Base-by-base conservation (phyloP, 495 filamentous ascomycete genomes). In the Cenococcum geophilum region DNA sequence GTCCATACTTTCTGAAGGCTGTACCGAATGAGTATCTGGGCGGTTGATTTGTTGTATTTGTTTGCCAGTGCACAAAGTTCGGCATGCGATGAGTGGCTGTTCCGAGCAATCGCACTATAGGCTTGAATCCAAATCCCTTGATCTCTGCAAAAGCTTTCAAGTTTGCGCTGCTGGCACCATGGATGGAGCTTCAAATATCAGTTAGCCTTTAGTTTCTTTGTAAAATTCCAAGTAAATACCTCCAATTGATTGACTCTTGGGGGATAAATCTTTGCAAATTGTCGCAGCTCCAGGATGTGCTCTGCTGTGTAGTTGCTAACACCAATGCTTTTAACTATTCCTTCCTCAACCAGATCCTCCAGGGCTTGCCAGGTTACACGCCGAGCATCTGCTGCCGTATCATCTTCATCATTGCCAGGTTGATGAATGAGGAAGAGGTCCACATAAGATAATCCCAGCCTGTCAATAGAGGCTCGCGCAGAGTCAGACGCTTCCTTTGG, bases 381-480 rank as follows among this genome's bases (percentile, higher is more conserved):
- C 25, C 82, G 73, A 23, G 75, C 79, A n/a, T 74, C 70, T 6
- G 73, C 62, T 1, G 83, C 83, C 3, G 74, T 76, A 49, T 68
- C 76, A 22, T 49, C 45, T 49, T 16, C 45, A 49, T 22, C 20
- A 9, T 49, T 18, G 45, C 45, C 45, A 6, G 85, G 77, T 57
- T 75, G 79, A 66, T 88, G 86, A 62, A 89, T 85, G 34, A 89
- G 70, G 58, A 88, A 87, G 51, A 88, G 63, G 74, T 89, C 85
- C 5, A 88, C 80, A 67, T 86, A 88, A 49, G 8, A 20, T 22
- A 49, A 22, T 9, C 45, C 45, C 5, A 49, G 45, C 20, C 18
- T 49, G 45, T 49, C 45, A 49, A 49, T 49, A 20, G 45, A 49
- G 45, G 45, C 45, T 20, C 18, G 45, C 27, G 82, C 82, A 53